phyloP scores from a whole-genome alignment of 106 monocot genomes.

The Alisma plantagoaquatica region DNA sequence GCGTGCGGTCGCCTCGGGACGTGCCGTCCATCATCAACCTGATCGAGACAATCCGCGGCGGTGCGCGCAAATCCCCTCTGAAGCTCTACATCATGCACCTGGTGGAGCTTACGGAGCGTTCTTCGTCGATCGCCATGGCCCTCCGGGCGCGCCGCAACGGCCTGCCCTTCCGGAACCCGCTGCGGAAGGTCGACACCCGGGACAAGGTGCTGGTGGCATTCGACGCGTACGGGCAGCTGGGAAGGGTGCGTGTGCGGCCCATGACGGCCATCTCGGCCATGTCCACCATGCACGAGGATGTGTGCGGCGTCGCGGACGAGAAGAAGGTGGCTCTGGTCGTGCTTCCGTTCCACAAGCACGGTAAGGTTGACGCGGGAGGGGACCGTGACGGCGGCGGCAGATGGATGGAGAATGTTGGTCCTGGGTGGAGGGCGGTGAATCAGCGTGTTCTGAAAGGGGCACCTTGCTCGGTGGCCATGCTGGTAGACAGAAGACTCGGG shows the following conservation, averaged over 20 bases:
- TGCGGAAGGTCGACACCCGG: slow-evolving; percentile 10
- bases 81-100: slow-evolving; percentile 60
- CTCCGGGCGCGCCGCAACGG: slow-evolving; percentile 41
- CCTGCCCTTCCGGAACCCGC: slow-evolving; percentile 32
- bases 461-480: slow-evolving; percentile 62
- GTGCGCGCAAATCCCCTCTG: slow-evolving; percentile 19
- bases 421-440: slow-evolving; percentile 50
- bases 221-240: slow-evolving; percentile 42
- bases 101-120: slow-evolving; percentile 54
- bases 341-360: slow-evolving; percentile 42
- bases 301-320: slow-evolving; percentile 25
- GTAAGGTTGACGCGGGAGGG: slow-evolving; percentile 7
- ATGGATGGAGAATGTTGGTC: slow-evolving; percentile 35
- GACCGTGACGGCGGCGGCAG: too few relatives aligned
- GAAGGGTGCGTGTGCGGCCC: slow-evolving; percentile 26
- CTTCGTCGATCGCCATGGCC: slow-evolving; percentile 43
- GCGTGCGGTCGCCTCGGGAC: slow-evolving; percentile 56
- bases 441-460: slow-evolving; percentile 41
- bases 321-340: slow-evolving; percentile 21
- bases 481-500: slow-evolving; percentile 56
- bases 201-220: slow-evolving; percentile 49
- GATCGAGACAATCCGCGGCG: slow-evolving; percentile 68
- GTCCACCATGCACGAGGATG: slow-evolving; percentile 34
- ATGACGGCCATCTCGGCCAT: slow-evolving; percentile 60
- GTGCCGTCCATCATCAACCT: slow-evolving; percentile 64